These are phyloP conservation scores for Mycena leptocephala DNA, from an alignment of 768 basidiomycete genomes.

Conservation along the genomic window DNA sequence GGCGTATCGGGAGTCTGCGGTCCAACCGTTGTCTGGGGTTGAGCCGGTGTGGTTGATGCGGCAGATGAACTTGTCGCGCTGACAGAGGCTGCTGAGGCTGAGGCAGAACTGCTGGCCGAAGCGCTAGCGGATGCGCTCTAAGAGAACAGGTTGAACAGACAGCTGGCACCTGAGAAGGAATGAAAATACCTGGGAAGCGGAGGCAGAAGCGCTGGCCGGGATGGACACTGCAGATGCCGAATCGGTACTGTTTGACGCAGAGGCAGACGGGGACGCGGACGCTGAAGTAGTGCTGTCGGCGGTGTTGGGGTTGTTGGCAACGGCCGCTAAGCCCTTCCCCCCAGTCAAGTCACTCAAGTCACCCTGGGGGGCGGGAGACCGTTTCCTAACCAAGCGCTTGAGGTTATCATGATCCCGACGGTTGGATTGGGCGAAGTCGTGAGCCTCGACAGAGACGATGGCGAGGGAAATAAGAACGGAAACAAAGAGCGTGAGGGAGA, in stretches of 20 bases:
- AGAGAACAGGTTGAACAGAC: not conserved
- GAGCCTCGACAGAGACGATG: conserved; percentile 64
- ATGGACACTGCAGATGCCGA: conserved; percentile 23
- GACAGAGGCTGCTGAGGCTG: not conserved
- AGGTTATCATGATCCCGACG: conserved; percentile 72
- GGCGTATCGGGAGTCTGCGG: not conserved
- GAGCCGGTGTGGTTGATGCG: conserved; percentile 31
- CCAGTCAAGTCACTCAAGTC: no score
- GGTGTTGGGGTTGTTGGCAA: not conserved
- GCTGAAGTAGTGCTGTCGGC: conserved; percentile 2
- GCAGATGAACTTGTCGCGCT: conserved; percentile 32
- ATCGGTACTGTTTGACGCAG: conserved; percentile 31
- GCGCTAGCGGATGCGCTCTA: conserved; percentile 26
- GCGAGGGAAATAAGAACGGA: conserved; percentile 70
- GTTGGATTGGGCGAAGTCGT: conserved; percentile 54
- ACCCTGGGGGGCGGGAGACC: no score
- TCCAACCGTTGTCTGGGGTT: conserved; percentile 2
- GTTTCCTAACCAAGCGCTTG: conserved; percentile 82
- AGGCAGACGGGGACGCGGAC: conserved; percentile 31
- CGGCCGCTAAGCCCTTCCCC: not conserved
- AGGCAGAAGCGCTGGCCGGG: not conserved
- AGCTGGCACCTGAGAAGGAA: no score
- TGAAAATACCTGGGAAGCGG: no score
- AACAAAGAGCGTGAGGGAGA: conserved; percentile 77
- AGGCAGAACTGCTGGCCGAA: conserved; percentile 36